Percentiles rank a stretch among this genome's conserved stretches.
These are phyloP conservation scores for Trichoderma orchidacearum DNA, from an alignment of 495 filamentous ascomycete species.

Conservation along the genomic window DNA sequence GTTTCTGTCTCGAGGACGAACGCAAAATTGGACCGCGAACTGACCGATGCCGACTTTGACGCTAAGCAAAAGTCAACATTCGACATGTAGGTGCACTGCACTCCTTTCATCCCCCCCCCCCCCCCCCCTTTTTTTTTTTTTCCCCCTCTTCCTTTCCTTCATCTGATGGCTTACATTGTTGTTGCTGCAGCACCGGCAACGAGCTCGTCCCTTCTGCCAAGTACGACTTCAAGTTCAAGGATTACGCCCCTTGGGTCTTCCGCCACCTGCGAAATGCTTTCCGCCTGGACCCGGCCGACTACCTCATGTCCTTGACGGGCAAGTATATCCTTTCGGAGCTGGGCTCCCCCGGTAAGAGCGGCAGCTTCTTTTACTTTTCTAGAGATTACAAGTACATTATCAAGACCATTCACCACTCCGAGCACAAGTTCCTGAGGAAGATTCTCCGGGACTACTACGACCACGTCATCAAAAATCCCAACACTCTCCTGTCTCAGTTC, in stretches of 20 bases:
- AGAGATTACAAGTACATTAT: conserved; percentile 99
- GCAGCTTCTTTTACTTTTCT: conserved; percentile 99
- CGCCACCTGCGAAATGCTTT: conserved; percentile 83
- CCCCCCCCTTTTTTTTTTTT: conserved; percentile 22
- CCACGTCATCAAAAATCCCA: conserved; percentile 85
- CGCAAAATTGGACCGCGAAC: conserved; percentile 81
- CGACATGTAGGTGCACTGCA: conserved; percentile 52
- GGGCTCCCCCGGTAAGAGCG: conserved; percentile 94
- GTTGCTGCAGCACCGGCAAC: conserved; percentile 51
- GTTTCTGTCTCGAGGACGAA: conserved; percentile 95
- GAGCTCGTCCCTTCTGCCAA: conserved; percentile 96
- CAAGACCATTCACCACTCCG: conserved; percentile 95
- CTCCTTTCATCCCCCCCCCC: too few species aligned
- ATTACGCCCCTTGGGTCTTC: conserved; percentile 99
- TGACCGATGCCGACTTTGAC: conserved; percentile 83
- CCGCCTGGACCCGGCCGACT: conserved; percentile 87
- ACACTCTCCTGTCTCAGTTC: conserved; percentile 94
- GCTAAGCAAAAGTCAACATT: conserved; percentile 96
- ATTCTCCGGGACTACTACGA: conserved; percentile 89
- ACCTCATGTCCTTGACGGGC: conserved; percentile 94
- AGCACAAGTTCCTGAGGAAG: conserved; percentile 89
- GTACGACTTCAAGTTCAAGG: conserved; percentile 99
- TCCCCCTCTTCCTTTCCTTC: background rate
- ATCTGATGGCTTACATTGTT: background rate
- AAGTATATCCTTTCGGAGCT: conserved; percentile 98